Evolutionary conservation across 2,329 filamentous ascomycete species (phyloP).

Genomic region (Thelonectria blattea): DNA sequence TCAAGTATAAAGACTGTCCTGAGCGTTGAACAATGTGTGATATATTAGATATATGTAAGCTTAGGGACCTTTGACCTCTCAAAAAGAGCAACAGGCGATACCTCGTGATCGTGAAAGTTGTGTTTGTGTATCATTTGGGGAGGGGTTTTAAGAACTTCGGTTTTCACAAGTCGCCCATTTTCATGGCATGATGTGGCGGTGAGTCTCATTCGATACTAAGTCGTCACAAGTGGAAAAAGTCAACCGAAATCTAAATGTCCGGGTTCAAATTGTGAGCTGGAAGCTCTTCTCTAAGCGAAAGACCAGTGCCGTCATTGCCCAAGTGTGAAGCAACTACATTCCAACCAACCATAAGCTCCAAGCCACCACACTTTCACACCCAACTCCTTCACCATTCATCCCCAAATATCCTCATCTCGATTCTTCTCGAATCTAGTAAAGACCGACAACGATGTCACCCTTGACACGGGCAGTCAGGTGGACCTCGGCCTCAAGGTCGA

Average conservation of each 20-base stretch:
- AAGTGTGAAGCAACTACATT: background rate
- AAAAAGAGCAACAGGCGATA: too few species aligned
- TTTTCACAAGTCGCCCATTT: too few species aligned
- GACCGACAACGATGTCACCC: slow-evolving; percentile 64
- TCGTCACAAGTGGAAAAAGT: background rate
- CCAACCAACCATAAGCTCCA: background rate
- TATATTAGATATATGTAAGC: too few species aligned
- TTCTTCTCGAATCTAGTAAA: slow-evolving; percentile 31
- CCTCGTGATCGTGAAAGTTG: too few species aligned
- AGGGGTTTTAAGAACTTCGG: too few species aligned
- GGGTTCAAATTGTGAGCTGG: background rate
- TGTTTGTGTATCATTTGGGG: too few species aligned
- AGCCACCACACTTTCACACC: background rate
- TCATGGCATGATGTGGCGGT: too few species aligned
- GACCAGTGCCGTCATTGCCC: background rate
- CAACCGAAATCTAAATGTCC: background rate
- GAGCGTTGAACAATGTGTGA: too few species aligned
- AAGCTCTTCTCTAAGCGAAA: background rate
- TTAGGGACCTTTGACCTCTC: too few species aligned
- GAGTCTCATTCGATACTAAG: too few species aligned
- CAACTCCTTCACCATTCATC: background rate
- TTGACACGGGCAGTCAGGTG: slow-evolving; percentile 65
- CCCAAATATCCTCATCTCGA: background rate
- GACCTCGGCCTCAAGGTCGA: slow-evolving; percentile 67
- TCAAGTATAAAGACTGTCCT: too few species aligned